A percentile compares a stretch with the other conserved stretches of the same genome.
phyloP scores from a whole-genome alignment of 2,329 filamentous ascomycete genomes.

The Ascochyta viciae-villosae region DNA sequence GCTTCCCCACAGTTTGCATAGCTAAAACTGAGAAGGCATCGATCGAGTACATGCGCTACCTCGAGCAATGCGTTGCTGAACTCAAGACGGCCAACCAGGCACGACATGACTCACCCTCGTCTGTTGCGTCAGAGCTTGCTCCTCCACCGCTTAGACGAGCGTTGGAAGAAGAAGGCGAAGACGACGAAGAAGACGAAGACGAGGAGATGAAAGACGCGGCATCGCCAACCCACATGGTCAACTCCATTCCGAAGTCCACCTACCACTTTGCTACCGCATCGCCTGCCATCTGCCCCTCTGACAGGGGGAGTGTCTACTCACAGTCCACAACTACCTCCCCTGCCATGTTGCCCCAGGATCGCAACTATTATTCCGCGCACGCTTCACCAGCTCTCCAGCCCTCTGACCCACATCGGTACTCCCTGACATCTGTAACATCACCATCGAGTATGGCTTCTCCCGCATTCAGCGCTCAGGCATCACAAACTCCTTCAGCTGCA shows the following conservation, averaged over 20 bases:
- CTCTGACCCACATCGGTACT: conserved; percentile 58
- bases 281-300: conserved; percentile 46
- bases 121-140: conserved; percentile 33
- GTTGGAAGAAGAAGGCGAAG: conserved; percentile 47
- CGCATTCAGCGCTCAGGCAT: conserved; percentile 52
- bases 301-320: conserved; percentile 42
- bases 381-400: conserved; percentile 50
- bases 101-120: conserved; percentile 36
- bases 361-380: conserved; percentile 52
- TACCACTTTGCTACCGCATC: conserved; percentile 42
- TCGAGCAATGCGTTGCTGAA: conserved; percentile 85
- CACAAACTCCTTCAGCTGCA: conserved; percentile 31
- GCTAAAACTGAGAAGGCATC: conserved; percentile 70
- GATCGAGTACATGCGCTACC: conserved; percentile 94
- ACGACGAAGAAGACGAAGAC: conserved; percentile 56
- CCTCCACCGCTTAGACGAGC: conserved; percentile 24
- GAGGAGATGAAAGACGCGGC: conserved; percentile 50
- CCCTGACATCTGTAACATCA: conserved; percentile 50
- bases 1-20: neutral
- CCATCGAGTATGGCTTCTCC: conserved; percentile 47
- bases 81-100: conserved; percentile 63
- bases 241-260: conserved; percentile 20
- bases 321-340: conserved; percentile 52
- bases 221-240: conserved; percentile 32
- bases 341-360: conserved; percentile 49